phyloP scores from a whole-genome alignment of 495 filamentous ascomycete species.

The Aspergillus nanangensis region DNA sequence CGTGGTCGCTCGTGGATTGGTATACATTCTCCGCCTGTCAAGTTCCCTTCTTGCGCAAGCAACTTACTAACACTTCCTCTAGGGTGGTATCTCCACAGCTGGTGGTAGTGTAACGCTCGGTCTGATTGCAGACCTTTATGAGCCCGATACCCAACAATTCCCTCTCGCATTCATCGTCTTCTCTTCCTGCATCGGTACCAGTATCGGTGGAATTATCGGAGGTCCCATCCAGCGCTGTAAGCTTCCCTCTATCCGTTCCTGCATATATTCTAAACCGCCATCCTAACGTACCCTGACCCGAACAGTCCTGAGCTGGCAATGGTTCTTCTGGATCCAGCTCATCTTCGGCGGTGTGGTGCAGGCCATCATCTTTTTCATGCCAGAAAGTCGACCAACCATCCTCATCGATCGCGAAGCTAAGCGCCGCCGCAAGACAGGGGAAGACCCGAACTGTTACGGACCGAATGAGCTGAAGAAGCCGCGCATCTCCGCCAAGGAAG shows the following conservation, averaged over 20 bases:
- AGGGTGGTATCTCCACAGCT: slow-evolving; percentile 52
- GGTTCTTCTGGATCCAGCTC: slow-evolving; percentile 78
- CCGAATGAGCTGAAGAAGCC: slow-evolving; percentile 2
- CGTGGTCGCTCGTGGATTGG: slow-evolving; percentile 59
- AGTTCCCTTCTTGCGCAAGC: neutral
- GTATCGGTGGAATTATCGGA: slow-evolving; percentile 73
- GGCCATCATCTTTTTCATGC: slow-evolving; percentile 56
- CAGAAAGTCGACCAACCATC: slow-evolving; percentile 1
- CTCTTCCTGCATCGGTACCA: slow-evolving; percentile 67
- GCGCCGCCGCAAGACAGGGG: slow-evolving; percentile 1
- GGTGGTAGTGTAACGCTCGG: slow-evolving; percentile 77
- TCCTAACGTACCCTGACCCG: neutral
- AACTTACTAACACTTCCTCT: slow-evolving; percentile 4
- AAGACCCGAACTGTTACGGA: slow-evolving; percentile 1
- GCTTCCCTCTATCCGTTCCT: neutral
- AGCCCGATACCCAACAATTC: slow-evolving; percentile 57
- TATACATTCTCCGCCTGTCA: slow-evolving; percentile 1
- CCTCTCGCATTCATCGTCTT: slow-evolving; percentile 71
- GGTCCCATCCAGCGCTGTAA: slow-evolving; percentile 62
- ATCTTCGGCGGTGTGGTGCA: slow-evolving; percentile 66
- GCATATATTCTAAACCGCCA: too few species aligned
- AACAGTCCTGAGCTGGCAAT: slow-evolving; percentile 55
- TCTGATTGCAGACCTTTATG: slow-evolving; percentile 73
- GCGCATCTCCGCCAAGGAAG: neutral
- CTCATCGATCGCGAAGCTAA: slow-evolving; percentile 1